Conservation (phyloP, 2,329 filamentous ascomycete genomes). For the Aspergillus sp. region DNA sequence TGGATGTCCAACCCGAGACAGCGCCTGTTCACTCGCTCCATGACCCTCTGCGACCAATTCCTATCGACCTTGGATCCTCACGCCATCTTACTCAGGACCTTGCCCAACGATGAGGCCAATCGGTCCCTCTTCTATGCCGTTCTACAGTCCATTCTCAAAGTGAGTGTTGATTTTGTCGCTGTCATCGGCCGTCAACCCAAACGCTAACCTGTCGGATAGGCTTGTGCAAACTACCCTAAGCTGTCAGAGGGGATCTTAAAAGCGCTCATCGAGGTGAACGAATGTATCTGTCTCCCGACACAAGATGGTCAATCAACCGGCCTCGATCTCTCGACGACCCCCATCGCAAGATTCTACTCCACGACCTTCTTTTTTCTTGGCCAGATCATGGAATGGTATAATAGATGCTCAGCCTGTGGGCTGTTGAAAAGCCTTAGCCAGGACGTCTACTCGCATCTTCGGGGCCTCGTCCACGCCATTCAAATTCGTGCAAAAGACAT, state of each 20-base stretch:
- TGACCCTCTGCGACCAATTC: constrained; percentile 27
- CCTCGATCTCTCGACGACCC: constrained; percentile 14
- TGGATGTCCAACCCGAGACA: constrained; percentile 28
- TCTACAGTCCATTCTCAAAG: constrained; percentile 37
- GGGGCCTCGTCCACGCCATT: constrained; percentile 30
- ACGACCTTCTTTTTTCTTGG: constrained; percentile 35
- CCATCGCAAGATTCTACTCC: constrained; percentile 31
- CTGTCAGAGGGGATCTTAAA: constrained; percentile 34
- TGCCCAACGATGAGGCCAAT: constrained; percentile 28
- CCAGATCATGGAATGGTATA: constrained; percentile 39
- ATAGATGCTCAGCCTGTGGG: constrained; percentile 31
- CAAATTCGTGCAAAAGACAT: constrained; percentile 22
- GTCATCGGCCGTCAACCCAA: neutral
- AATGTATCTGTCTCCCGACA: constrained; percentile 21
- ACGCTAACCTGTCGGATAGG: constrained; percentile 19
- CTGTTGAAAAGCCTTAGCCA: constrained; percentile 34
- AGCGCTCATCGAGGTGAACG: constrained; percentile 31
- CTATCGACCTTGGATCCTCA: constrained; percentile 29
- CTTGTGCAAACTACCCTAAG: constrained; percentile 32
- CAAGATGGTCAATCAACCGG: constrained; percentile 9
- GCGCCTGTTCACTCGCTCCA: constrained; percentile 23
- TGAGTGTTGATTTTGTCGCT: constrained; percentile 11
- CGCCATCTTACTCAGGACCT: constrained; percentile 20
- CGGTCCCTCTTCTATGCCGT: constrained; percentile 33
- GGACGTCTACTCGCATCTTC: constrained; percentile 33